Conservation (phyloP, 495 filamentous ascomycete species). For the Podospora comata region DNA sequence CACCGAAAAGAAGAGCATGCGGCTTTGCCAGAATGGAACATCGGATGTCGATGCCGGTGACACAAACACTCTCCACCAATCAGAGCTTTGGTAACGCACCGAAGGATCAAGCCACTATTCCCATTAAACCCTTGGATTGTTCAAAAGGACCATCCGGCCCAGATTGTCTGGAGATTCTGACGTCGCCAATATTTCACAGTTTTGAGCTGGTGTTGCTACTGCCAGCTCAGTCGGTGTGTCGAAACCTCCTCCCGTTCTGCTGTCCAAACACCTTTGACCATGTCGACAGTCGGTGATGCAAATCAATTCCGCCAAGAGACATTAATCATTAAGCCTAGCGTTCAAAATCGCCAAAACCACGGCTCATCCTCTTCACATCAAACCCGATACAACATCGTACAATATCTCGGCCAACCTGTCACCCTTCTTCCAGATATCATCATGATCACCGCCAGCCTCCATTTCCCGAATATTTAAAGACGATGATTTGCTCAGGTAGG, state of each 20-base stretch:
- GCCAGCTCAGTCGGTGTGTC: background rate
- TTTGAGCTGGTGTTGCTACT: background rate
- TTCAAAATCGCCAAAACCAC: background rate
- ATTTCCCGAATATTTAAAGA: constrained; percentile 15
- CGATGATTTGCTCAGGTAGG: constrained; percentile 16
- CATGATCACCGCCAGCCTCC: constrained; percentile 26
- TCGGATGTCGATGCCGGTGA: background rate
- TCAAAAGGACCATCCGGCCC: background rate
- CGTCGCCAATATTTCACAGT: background rate
- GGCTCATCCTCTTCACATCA: background rate
- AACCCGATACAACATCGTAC: constrained; percentile 12
- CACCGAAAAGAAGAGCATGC: background rate
- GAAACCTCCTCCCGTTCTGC: background rate
- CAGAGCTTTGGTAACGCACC: background rate
- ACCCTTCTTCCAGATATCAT: constrained; percentile 30
- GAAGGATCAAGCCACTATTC: background rate
- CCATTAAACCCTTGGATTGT: background rate
- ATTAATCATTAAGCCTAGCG: background rate
- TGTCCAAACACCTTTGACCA: background rate
- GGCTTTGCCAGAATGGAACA: background rate
- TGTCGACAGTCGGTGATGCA: background rate
- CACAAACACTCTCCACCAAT: background rate
- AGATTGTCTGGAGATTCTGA: background rate
- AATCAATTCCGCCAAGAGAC: background rate
- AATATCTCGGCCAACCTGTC: constrained; percentile 25